phyloP scores from a whole-genome alignment of 345 rosid species.

The Fremontodendron californicum region DNA sequence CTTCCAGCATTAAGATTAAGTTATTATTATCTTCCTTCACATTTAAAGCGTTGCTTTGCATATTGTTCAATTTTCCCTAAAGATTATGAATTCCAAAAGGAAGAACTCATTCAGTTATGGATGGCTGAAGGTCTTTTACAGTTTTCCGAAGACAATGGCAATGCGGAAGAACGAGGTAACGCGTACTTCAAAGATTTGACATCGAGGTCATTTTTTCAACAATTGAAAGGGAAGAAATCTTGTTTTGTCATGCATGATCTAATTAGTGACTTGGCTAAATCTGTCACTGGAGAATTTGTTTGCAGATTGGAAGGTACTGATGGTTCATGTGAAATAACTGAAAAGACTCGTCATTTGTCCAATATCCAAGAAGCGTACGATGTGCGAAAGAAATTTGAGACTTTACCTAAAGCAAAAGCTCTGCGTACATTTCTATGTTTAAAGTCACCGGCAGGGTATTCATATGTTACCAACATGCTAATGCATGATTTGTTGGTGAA shows the following conservation, averaged over 20 bases:
- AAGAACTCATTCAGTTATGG: slow-evolving; percentile 11
- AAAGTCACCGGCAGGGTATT: background rate
- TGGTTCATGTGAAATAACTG: background rate
- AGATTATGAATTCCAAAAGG: slow-evolving; percentile 13
- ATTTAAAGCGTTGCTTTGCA: no score
- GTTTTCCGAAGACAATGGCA: no score
- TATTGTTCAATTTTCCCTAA: slow-evolving; percentile 25
- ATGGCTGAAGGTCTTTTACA: slow-evolving; percentile 19
- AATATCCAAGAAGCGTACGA: background rate
- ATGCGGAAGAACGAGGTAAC: background rate
- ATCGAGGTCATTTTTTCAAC: slow-evolving; percentile 13
- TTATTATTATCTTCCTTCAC: slow-evolving; percentile 27
- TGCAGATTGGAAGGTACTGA: background rate
- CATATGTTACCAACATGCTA: background rate
- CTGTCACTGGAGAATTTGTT: background rate
- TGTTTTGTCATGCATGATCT: slow-evolving; percentile 2
- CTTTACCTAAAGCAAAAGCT: background rate
- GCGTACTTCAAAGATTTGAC: background rate
- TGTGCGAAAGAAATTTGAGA: background rate
- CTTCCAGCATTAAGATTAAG: background rate
- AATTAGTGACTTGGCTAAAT: background rate
- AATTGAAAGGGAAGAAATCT: background rate
- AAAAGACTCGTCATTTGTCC: slow-evolving; percentile 12
- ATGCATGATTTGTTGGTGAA: background rate
- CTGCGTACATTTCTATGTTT: slow-evolving; percentile 7